A percentile compares a stretch with the other conserved stretches of the same genome.
Evolutionary conservation across 1,284 basidiomycete species (phyloP).

Genomic region (Pascua sp.): DNA sequence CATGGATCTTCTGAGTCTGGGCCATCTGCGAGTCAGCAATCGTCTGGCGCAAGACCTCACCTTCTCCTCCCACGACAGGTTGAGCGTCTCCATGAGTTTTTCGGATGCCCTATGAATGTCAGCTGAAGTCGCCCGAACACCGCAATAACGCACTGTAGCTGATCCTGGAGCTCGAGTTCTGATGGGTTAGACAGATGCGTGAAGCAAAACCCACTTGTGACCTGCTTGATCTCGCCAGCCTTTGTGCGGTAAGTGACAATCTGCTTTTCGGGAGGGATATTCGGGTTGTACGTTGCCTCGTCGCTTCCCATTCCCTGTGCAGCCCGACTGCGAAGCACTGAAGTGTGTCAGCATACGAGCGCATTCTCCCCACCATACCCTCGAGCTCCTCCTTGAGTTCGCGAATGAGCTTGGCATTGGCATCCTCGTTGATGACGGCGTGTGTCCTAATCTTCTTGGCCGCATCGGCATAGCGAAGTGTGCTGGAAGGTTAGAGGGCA

Average conservation of each 20-base stretch:
- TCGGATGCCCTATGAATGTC: constrained; percentile 61
- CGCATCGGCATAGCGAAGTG: constrained; percentile 82
- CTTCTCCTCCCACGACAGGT: constrained; percentile 98
- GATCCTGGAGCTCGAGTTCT: constrained; percentile 90
- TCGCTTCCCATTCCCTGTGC: constrained; percentile 55
- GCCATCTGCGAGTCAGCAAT: constrained; percentile 51
- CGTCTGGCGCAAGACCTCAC: constrained; percentile 25
- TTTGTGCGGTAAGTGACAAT: constrained; percentile 92
- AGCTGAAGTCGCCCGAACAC: neutral
- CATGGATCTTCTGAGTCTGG: constrained; percentile 90
- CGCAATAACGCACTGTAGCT: constrained; percentile 62
- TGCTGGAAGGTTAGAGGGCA: constrained; percentile 21
- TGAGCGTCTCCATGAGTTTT: constrained; percentile 92
- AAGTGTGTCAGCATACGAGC: neutral
- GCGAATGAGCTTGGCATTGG: constrained; percentile 89
- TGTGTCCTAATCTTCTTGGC: constrained; percentile 99
- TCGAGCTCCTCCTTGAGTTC: constrained; percentile 98
- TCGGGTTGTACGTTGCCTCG: constrained; percentile 81
- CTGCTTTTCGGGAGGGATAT: constrained; percentile 88
- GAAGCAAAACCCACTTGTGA: constrained; percentile 59
- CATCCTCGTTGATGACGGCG: constrained; percentile 97
- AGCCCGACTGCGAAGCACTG: constrained; percentile 38
- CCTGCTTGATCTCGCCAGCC: constrained; percentile 88
- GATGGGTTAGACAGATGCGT: neutral
- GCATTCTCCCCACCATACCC: constrained; percentile 54